phyloP scores from a whole-genome alignment of 257 asterid genomes.

The Thymus quinquecostatus region DNA sequence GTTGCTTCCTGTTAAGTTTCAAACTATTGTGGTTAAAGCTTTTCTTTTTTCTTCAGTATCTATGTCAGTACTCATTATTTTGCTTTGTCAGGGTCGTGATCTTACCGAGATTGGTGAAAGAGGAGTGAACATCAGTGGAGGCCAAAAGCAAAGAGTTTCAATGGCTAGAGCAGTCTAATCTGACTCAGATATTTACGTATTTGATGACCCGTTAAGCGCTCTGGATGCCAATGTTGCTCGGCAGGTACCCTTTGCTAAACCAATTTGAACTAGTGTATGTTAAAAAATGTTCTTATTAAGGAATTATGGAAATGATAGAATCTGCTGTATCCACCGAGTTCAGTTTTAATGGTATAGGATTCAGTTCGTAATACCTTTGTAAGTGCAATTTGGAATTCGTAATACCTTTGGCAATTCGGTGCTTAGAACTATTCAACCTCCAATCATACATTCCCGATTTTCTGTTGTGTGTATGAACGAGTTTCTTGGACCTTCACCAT shows the following conservation, averaged over 20 bases:
- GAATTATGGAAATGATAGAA: too few species aligned
- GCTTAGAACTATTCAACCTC: neutral
- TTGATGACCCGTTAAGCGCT: conserved; percentile 93
- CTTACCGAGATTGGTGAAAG: conserved; percentile 96
- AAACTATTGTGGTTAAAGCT: conserved; percentile 13
- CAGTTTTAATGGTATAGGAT: too few species aligned
- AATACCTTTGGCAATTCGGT: neutral
- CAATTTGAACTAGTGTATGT: neutral
- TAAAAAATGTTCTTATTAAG: neutral
- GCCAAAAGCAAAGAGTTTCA: conserved; percentile 94
- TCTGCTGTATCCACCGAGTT: too few species aligned
- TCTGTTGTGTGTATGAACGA: neutral
- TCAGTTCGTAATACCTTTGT: too few species aligned
- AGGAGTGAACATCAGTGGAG: conserved; percentile 93
- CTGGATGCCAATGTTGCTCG: conserved; percentile 87
- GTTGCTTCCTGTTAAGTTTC: conserved; percentile 72
- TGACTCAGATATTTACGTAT: conserved; percentile 80
- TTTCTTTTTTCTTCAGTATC: conserved; percentile 2
- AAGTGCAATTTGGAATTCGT: too few species aligned
- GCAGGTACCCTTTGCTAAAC: conserved; percentile 51
- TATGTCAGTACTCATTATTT: conserved; percentile 24
- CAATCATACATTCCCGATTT: neutral
- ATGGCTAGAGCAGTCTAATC: conserved; percentile 95
- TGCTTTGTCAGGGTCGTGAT: conserved; percentile 69
- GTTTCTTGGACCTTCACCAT: conserved; percentile 9